Conservation (phyloP, 495 filamentous ascomycete genomes). For the Astrothelium subdiscretum region DNA sequence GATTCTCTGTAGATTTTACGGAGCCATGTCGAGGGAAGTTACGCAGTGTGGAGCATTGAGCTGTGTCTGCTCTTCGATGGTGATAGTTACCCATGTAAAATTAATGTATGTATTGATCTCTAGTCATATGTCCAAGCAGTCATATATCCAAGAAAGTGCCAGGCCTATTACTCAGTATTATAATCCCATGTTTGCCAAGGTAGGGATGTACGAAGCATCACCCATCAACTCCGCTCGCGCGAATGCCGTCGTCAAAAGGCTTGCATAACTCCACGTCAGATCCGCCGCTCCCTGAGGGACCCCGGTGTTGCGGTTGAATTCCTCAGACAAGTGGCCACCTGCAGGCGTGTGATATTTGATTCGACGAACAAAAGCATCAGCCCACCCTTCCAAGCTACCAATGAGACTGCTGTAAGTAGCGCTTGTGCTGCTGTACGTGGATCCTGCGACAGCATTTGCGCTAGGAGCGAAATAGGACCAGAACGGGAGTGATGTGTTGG, state of each 20-base stretch:
- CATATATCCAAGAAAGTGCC: neutral
- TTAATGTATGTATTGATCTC: neutral
- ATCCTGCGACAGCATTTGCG: conserved; percentile 8
- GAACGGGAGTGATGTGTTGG: conserved; percentile 16
- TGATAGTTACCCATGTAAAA: neutral
- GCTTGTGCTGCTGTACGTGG: conserved; percentile 9
- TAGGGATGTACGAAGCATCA: conserved; percentile 8
- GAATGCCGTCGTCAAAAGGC: conserved; percentile 18
- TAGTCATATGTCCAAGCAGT: too few species aligned
- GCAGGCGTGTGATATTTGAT: conserved; percentile 19
- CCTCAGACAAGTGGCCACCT: conserved; percentile 14
- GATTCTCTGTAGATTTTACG: too few species aligned
- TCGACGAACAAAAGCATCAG: conserved; percentile 18
- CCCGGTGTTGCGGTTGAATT: conserved; percentile 17
- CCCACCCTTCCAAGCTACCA: conserved; percentile 17
- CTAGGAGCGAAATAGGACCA: conserved; percentile 18
- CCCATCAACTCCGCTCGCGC: conserved; percentile 13
- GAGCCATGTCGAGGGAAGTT: too few species aligned
- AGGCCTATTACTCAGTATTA: neutral
- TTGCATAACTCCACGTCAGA: conserved; percentile 20
- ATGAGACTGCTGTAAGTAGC: conserved; percentile 9
- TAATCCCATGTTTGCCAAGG: conserved; percentile 12
- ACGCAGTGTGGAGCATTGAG: neutral
- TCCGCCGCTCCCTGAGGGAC: conserved; percentile 14
- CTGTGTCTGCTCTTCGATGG: neutral